phyloP scores from a whole-genome alignment of 2,329 filamentous ascomycete genomes.

The Ophiostoma angusticollis region DNA sequence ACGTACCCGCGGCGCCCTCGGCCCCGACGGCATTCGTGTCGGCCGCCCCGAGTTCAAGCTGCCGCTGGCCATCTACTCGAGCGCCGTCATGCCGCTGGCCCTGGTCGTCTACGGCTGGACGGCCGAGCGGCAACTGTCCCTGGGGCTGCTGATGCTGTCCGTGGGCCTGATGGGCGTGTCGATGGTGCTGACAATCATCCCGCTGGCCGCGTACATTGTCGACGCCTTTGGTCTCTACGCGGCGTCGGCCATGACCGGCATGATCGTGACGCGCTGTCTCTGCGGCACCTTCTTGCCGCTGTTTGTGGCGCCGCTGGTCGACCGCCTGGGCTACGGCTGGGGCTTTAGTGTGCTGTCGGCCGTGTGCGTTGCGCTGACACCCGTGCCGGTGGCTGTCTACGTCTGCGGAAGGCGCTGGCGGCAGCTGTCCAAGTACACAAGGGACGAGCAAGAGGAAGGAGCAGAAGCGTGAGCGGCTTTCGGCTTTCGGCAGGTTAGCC shows the following conservation, averaged over 20 bases:
- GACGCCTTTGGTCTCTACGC: slow-evolving; percentile 44
- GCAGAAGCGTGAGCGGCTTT: too few relatives aligned
- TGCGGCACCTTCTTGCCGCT: slow-evolving; percentile 45
- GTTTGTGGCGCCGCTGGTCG: slow-evolving; percentile 32
- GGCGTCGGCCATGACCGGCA: slow-evolving; percentile 42
- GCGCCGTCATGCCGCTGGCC: slow-evolving; percentile 31
- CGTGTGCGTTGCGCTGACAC: slow-evolving; percentile 29
- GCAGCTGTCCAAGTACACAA: slow-evolving; percentile 36
- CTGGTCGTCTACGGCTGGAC: slow-evolving; percentile 39
- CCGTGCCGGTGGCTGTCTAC: slow-evolving; percentile 38
- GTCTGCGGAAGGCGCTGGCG: slow-evolving; percentile 40
- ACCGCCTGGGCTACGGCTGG: slow-evolving; percentile 37
- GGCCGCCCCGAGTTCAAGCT: slow-evolving; percentile 42
- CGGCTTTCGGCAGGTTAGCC: too few relatives aligned
- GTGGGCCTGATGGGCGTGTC: slow-evolving; percentile 33
- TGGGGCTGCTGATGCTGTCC: slow-evolving; percentile 29
- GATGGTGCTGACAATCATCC: slow-evolving; percentile 34
- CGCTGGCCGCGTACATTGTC: slow-evolving; percentile 42
- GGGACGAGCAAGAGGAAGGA: slow-evolving; percentile 15
- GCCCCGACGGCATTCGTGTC: slow-evolving; percentile 18
- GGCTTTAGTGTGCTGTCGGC: slow-evolving; percentile 34
- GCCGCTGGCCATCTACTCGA: slow-evolving; percentile 36
- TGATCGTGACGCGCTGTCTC: slow-evolving; percentile 42
- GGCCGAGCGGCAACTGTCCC: slow-evolving; percentile 28
- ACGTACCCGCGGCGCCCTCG: slow-evolving; percentile 14